phyloP scores from a whole-genome alignment of 805 yeast genomes.

The Lachancea lanzarotensis region DNA sequence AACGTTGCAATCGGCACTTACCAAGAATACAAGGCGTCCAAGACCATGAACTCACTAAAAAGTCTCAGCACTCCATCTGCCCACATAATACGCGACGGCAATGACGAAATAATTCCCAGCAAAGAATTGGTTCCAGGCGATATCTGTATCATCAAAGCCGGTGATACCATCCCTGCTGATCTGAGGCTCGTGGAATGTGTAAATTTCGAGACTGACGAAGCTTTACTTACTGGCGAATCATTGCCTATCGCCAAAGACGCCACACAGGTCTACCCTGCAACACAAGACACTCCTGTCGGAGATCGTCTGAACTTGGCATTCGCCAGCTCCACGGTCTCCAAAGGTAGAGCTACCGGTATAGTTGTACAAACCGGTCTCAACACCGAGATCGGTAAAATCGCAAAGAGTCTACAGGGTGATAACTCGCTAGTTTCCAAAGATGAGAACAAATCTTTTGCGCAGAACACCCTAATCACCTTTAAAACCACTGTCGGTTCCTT shows the following conservation, averaged over 20 bases:
- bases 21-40: conserved; percentile 92
- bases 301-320: conserved; percentile 74
- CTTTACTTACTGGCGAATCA: conserved; percentile 91
- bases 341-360: conserved; percentile 88
- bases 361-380: conserved; percentile 86
- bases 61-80: conserved; percentile 93
- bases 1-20: conserved; percentile 94
- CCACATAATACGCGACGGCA: conserved; percentile 73
- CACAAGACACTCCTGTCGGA: conserved; percentile 45
- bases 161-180: conserved; percentile 97
- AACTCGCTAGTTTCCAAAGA: conserved; percentile 28
- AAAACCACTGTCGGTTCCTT: conserved; percentile 57
- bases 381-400: conserved; percentile 92
- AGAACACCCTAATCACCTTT: conserved; percentile 36
- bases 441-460: conserved; percentile 37
- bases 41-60: conserved; percentile 87
- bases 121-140: conserved; percentile 92
- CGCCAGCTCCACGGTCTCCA: conserved; percentile 94
- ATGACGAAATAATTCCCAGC: conserved; percentile 69
- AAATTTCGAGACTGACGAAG: conserved; percentile 83
- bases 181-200: conserved; percentile 68
- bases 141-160: conserved; percentile 77
- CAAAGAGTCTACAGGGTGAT: conserved; percentile 59
- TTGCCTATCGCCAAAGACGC: conserved; percentile 67
- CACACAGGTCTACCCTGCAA: conserved; percentile 34